Conservation (phyloP, 2,329 filamentous ascomycete species). For the Calonectria pteridis region DNA sequence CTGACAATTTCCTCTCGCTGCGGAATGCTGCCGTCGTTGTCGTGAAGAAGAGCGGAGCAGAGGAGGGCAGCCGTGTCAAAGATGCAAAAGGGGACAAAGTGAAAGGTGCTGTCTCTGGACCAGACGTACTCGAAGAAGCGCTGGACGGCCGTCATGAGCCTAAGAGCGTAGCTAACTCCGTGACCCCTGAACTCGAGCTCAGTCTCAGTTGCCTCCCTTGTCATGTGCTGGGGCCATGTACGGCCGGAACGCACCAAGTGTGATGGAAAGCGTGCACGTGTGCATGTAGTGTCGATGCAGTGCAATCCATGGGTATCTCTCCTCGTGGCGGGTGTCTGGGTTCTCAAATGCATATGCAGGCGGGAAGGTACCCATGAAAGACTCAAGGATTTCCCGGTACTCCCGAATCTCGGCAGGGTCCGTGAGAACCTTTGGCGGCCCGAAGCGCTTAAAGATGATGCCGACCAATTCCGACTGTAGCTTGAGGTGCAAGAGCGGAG, state of each 20-base stretch:
- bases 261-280: constrained; percentile 58
- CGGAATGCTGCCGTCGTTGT: constrained; percentile 54
- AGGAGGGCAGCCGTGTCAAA: constrained; percentile 65
- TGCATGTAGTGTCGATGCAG: constrained; percentile 61
- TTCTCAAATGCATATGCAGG: constrained; percentile 53
- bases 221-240: constrained; percentile 55
- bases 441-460: constrained; percentile 47
- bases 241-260: constrained; percentile 59
- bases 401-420: constrained; percentile 46
- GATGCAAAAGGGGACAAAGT: constrained; percentile 62
- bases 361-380: constrained; percentile 59
- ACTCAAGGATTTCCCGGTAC: constrained; percentile 52
- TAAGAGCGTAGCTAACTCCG: constrained; percentile 59
- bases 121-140: constrained; percentile 58
- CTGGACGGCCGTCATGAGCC: constrained; percentile 55
- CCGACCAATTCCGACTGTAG: constrained; percentile 51
- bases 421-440: constrained; percentile 45
- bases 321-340: constrained; percentile 57
- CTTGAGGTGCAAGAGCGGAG: constrained; percentile 53
- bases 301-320: constrained; percentile 55
- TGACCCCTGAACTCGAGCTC: constrained; percentile 55
- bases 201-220: constrained; percentile 38
- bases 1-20: constrained; percentile 55
- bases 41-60: constrained; percentile 65
- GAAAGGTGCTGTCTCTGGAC: constrained; percentile 62